Evolutionary conservation across 768 basidiomycete genomes (phyloP).

Genomic region (Termitomyces sp.): DNA sequence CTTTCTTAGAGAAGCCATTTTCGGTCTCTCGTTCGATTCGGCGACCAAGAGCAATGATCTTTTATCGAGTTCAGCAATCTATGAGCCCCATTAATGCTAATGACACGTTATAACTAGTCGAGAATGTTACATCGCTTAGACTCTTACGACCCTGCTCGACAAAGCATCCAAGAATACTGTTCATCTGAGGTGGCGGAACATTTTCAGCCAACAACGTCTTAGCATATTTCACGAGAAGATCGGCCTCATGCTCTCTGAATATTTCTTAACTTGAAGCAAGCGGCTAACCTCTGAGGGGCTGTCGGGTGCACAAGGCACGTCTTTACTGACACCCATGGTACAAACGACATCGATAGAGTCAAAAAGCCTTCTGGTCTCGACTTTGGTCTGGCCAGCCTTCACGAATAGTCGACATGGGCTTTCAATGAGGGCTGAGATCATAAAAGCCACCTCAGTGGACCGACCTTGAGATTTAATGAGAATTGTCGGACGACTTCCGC

Average conservation of each 20-base stretch:
- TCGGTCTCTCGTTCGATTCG: conserved; percentile 31
- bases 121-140: conserved; percentile 22
- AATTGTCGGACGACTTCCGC: conserved; percentile 55
- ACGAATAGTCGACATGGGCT: background rate
- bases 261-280: conserved; percentile 29
- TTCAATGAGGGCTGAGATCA: background rate
- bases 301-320: conserved; percentile 12
- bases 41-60: conserved; percentile 33
- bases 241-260: conserved; percentile 34
- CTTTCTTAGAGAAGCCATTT: conserved; percentile 29
- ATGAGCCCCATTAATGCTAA: background rate
- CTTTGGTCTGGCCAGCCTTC: conserved; percentile 48
- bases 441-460: background rate
- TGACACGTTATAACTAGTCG: background rate
- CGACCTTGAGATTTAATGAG: conserved; percentile 41
- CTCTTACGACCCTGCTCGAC: conserved; percentile 31
- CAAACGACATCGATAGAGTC: conserved; percentile 51
- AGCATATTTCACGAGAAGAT: conserved; percentile 38
- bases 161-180: conserved; percentile 35
- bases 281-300: conserved; percentile 29
- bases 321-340: conserved; percentile 23
- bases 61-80: conserved; percentile 30
- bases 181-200: conserved; percentile 31
- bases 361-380: conserved; percentile 45
- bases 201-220: conserved; percentile 39